These are phyloP conservation scores for Trichoderma reesei DNA, from an alignment of 495 filamentous ascomycete genomes.

Conservation along the genomic window DNA sequence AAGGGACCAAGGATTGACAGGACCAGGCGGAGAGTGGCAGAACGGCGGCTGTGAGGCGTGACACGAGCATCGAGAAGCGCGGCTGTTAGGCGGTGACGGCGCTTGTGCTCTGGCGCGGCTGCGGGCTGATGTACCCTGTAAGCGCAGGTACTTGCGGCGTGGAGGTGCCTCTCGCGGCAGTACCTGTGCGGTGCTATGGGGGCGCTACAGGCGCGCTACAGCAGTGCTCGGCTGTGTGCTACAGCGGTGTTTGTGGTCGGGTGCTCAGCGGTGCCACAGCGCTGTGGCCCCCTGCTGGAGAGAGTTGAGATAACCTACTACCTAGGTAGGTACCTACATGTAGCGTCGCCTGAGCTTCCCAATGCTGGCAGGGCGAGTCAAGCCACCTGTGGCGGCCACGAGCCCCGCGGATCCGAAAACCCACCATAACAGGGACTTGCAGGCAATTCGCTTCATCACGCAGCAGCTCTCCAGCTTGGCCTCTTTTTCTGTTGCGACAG, in stretches of 20 bases:
- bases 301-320: too few species aligned
- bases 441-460: neutral
- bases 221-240: neutral
- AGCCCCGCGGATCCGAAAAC: constrained; percentile 4
- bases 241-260: neutral
- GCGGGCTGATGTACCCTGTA: neutral
- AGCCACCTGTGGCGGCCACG: constrained; percentile 1
- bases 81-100: constrained; percentile 4
- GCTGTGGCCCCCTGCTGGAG: neutral
- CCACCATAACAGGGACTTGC: neutral
- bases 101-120: neutral
- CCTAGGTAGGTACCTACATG: too few species aligned
- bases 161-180: neutral
- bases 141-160: neutral
- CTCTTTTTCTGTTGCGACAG: neutral
- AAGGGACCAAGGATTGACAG: neutral
- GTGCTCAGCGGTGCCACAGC: too few species aligned
- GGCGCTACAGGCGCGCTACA: too few species aligned
- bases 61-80: neutral
- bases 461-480: neutral
- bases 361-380: neutral
- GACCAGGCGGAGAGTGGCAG: neutral
- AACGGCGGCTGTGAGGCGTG: neutral
- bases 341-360: too few species aligned
- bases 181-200: neutral